phyloP scores from a whole-genome alignment of 495 filamentous ascomycete genomes.

The Hyaloscypha hepaticicola region DNA sequence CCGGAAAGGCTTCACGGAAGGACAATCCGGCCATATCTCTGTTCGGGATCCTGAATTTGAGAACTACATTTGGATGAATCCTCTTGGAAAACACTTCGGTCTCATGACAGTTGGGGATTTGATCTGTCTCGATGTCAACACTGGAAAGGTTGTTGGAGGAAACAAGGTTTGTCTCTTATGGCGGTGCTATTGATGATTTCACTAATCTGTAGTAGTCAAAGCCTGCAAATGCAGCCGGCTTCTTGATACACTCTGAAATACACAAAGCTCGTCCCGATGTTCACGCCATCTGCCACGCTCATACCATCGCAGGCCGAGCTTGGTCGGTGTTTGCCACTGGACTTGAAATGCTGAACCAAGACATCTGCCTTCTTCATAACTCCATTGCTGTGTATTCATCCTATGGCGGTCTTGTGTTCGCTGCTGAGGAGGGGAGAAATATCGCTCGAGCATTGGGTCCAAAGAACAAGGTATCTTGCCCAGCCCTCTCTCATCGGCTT shows the following conservation, averaged over 20 bases:
- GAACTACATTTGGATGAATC: conserved; percentile 65
- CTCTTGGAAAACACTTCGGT: conserved; percentile 55
- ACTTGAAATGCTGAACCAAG: conserved; percentile 59
- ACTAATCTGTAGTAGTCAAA: conserved; percentile 22
- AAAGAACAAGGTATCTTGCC: conserved; percentile 39
- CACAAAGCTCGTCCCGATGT: conserved; percentile 54
- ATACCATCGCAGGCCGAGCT: conserved; percentile 52
- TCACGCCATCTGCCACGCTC: conserved; percentile 55
- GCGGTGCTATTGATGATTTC: neutral
- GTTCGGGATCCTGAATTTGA: conserved; percentile 60
- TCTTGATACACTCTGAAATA: conserved; percentile 62
- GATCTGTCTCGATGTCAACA: conserved; percentile 53
- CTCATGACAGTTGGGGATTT: conserved; percentile 52
- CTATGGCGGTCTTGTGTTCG: conserved; percentile 59
- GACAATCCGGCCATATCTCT: conserved; percentile 63
- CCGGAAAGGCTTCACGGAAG: conserved; percentile 59
- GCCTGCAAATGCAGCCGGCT: conserved; percentile 64
- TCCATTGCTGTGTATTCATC: conserved; percentile 50
- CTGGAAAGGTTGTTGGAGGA: conserved; percentile 53
- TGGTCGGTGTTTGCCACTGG: conserved; percentile 51
- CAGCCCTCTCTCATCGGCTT: neutral
- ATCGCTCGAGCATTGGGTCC: conserved; percentile 49
- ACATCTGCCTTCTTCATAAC: conserved; percentile 54
- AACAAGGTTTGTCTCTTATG: conserved; percentile 28
- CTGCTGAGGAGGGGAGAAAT: conserved; percentile 46